These are phyloP conservation scores for Moricandia moricandioides DNA, from an alignment of 345 rosid species.

Conservation along the genomic window DNA sequence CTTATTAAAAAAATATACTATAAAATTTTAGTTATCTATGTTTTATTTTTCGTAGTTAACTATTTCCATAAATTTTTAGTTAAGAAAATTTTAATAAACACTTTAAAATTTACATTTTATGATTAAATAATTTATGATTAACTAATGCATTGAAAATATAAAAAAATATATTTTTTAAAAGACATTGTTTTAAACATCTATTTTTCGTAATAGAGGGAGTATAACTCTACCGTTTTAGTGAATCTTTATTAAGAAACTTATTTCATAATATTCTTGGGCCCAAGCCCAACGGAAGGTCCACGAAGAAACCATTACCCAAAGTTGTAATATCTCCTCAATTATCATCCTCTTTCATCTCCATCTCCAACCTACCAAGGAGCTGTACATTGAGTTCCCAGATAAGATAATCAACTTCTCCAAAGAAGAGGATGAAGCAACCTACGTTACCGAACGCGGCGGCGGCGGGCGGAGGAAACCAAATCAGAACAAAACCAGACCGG, in stretches of 20 bases:
- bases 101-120: no score
- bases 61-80: no score
- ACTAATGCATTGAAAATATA: no score
- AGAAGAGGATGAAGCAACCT: conserved; percentile 45
- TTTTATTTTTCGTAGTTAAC: no score
- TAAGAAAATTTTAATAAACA: no score
- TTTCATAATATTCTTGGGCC: background rate
- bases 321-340: background rate
- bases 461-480: conserved; percentile 33
- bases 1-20: no score
- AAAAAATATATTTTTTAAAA: no score
- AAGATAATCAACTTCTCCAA: conserved; percentile 1
- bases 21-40: no score
- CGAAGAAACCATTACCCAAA: background rate
- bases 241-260: background rate
- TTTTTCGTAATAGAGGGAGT: no score
- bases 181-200: no score
- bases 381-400: background rate
- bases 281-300: conserved; percentile 27
- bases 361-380: background rate
- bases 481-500: conserved; percentile 27
- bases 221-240: no score
- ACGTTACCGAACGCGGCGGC: conserved; percentile 36
- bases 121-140: no score
- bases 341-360: background rate